A percentile compares a stretch with the other conserved stretches of the same genome.
phyloP scores from a whole-genome alignment of 768 basidiomycete genomes.

The Amanita subjunquillea region DNA sequence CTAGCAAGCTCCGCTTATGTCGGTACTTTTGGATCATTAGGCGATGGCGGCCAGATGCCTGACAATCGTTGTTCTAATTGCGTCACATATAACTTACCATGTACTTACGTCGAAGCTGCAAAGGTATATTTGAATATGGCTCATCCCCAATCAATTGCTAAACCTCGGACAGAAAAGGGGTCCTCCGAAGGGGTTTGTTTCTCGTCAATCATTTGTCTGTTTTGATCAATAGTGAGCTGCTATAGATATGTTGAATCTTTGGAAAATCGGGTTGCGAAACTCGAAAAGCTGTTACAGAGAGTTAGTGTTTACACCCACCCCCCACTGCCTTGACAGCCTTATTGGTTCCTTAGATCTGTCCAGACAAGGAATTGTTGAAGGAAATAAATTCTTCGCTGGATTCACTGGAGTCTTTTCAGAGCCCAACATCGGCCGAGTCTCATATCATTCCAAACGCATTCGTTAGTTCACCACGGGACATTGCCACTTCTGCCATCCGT shows the following conservation, averaged over 20 bases:
- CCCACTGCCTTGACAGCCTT: neutral
- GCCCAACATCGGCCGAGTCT: slow-evolving; percentile 12
- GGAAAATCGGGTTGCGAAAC: slow-evolving; percentile 48
- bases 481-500: slow-evolving; percentile 25
- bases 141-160: slow-evolving; percentile 2
- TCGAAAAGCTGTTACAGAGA: slow-evolving; percentile 45
- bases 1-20: neutral
- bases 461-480: slow-evolving; percentile 10
- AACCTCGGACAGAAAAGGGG: slow-evolving; percentile 35
- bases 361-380: slow-evolving; percentile 49
- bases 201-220: neutral
- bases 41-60: slow-evolving; percentile 66
- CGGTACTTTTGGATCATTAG: slow-evolving; percentile 17
- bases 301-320: slow-evolving; percentile 14
- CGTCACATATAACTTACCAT: slow-evolving; percentile 49
- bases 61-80: slow-evolving; percentile 62
- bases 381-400: slow-evolving; percentile 35
- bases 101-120: slow-evolving; percentile 61
- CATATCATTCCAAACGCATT: neutral
- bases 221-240: neutral
- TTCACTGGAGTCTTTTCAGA: slow-evolving; percentile 10
- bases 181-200: slow-evolving; percentile 48
- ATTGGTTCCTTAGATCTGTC: slow-evolving; percentile 40
- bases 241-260: slow-evolving; percentile 48
- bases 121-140: slow-evolving; percentile 32